Evolutionary conservation across 2,329 filamentous ascomycete species (phyloP), one percentile per base, ranked within the genome.

Genomic region (Dryadomyces quercus-mongolicae): DNA sequence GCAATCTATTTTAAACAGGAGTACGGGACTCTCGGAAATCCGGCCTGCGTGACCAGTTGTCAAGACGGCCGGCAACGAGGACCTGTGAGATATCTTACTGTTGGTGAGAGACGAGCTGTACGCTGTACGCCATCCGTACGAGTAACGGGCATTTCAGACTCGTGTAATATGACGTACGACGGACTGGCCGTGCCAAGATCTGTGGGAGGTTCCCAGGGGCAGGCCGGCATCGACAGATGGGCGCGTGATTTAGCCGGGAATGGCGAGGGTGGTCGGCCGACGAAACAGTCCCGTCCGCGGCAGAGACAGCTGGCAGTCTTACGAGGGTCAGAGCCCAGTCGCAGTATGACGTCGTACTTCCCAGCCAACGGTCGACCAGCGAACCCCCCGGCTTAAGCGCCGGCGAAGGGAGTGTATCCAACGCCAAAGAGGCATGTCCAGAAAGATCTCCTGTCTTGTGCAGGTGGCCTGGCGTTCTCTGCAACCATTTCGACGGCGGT

Each of bases 211-310:
- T 40, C 15, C 36, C 36, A 40, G 36, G 36, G 36, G 36, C 4
- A 40, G 36, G 36, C 47, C 47, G 47, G 47, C 47, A 49, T 49
- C 47, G 47, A 49, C 34, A 49, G 47, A 18, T 49, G 16, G 34
- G 47, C 47, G 47, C 47, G 47, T 49, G 47, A 49, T 38, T 49
- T 49, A 38, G 15, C 47, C 22, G 47, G 34, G 13, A 10, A 25
- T 48, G 46, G 46, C 25, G 46, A 48, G 47, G 36, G 36, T 40
- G 36, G 36, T 40, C 36, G 36, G 36, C 36, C 36, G 36, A 40
- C 36, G 36, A 40, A 40, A 40, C 36, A 40, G 36, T 40, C 10
- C 36, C 36, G 36, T 12, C 10, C 36, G 36, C 36, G 36, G 36
- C 36, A 40, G 36, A 40, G 36, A 40, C 36, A 40, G 36, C 36